phyloP scores from a whole-genome alignment of 1,284 basidiomycete species.

The Porodaedalea pini region DNA sequence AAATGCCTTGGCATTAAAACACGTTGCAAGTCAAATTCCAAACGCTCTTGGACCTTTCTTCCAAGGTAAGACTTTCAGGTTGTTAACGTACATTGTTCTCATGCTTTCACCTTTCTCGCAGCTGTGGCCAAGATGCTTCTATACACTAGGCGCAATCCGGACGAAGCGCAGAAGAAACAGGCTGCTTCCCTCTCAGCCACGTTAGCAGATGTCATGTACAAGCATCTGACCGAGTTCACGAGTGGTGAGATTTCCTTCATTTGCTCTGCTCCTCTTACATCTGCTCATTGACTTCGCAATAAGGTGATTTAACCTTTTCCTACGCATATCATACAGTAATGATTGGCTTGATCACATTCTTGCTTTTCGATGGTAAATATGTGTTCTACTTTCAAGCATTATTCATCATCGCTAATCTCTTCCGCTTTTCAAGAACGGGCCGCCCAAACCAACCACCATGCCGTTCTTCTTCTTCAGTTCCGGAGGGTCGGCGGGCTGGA shows the following conservation, averaged over 20 bases:
- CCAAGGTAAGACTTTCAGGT: constrained; percentile 59
- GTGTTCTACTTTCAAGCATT: constrained; percentile 6
- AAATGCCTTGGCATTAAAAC: constrained; percentile 78
- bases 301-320: constrained; percentile 51
- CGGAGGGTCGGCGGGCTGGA: constrained; percentile 72
- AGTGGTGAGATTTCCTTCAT: constrained; percentile 41
- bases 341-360: constrained; percentile 65
- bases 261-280: neutral
- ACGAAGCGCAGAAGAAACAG: constrained; percentile 75
- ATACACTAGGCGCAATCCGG: constrained; percentile 76
- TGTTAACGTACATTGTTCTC: neutral
- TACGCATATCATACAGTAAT: constrained; percentile 77
- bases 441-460: constrained; percentile 73
- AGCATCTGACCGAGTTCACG: constrained; percentile 61
- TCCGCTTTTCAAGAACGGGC: constrained; percentile 57
- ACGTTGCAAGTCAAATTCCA: constrained; percentile 79
- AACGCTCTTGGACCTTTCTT: constrained; percentile 81
- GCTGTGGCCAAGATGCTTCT: constrained; percentile 79
- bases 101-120: constrained; percentile 15
- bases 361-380: constrained; percentile 80
- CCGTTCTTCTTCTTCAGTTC: constrained; percentile 76
- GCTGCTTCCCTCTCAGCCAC: constrained; percentile 66
- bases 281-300: constrained; percentile 7
- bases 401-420: neutral
- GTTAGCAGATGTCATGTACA: constrained; percentile 71